phyloP scores from a whole-genome alignment of 1,139 yeast genomes.

The Yarrowia galli region DNA sequence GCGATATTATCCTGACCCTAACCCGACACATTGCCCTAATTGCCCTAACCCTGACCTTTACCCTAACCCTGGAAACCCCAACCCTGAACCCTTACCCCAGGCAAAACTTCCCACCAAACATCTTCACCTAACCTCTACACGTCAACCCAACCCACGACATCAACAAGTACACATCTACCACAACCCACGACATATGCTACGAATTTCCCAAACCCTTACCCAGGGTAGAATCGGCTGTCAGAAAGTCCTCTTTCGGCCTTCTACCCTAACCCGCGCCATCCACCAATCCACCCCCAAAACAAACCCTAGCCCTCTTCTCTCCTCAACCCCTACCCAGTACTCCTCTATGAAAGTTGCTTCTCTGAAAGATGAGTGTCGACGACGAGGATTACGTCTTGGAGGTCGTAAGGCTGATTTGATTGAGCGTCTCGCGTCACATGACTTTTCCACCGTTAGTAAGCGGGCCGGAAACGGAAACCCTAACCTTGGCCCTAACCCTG shows the following conservation, averaged over 20 bases:
- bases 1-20: background rate
- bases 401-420: slow-evolving; percentile 64
- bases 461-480: slow-evolving; percentile 45
- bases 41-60: background rate
- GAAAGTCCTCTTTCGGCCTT: too few relatives aligned
- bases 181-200: slow-evolving; percentile 4
- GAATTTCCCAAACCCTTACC: slow-evolving; percentile 12
- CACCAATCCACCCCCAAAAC: slow-evolving; percentile 49
- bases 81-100: background rate
- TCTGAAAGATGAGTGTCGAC: slow-evolving; percentile 61
- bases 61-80: background rate
- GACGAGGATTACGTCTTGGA: slow-evolving; percentile 61
- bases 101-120: too few relatives aligned
- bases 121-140: background rate
- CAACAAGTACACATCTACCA: background rate
- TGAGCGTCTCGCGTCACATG: slow-evolving; percentile 54
- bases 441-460: slow-evolving; percentile 45
- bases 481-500: slow-evolving; percentile 7
- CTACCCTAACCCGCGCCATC: slow-evolving; percentile 40
- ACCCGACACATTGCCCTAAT: background rate
- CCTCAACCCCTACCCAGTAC: slow-evolving; percentile 46
- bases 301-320: slow-evolving; percentile 49
- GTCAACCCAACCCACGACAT: background rate
- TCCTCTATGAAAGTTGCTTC: slow-evolving; percentile 57
- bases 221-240: too few relatives aligned